Percentiles rank a stretch among this genome's conserved stretches.
phyloP scores from a whole-genome alignment of 2,329 filamentous ascomycete species.

The Aspergillus proliferans region DNA sequence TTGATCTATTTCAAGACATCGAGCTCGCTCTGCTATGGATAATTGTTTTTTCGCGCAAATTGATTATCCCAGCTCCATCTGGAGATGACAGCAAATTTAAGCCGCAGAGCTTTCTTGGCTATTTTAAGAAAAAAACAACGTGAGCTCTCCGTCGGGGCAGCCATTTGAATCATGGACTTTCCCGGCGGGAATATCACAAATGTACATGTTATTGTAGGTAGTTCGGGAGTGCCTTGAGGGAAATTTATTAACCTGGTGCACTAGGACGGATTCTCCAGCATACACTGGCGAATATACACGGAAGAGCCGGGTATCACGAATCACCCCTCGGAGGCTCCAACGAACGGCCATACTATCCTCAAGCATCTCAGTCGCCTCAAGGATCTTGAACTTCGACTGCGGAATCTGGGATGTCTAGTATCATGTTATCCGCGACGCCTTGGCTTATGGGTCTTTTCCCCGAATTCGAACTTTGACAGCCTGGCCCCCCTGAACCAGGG shows the following conservation, averaged over 20 bases:
- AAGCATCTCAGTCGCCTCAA: slow-evolving; percentile 36
- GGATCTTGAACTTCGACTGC: slow-evolving; percentile 30
- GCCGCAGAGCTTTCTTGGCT: slow-evolving; percentile 17
- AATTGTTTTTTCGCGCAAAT: slow-evolving; percentile 7
- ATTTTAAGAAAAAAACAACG: slow-evolving; percentile 19
- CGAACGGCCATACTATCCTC: slow-evolving; percentile 32
- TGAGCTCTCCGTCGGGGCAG: slow-evolving; percentile 18
- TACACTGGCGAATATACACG: slow-evolving; percentile 39
- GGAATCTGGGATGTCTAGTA: slow-evolving; percentile 32
- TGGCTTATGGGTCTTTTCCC: slow-evolving; percentile 37
- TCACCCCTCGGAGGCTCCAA: slow-evolving; percentile 24
- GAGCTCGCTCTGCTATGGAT: slow-evolving; percentile 15
- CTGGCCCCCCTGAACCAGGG: slow-evolving; percentile 20
- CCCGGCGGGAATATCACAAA: slow-evolving; percentile 38
- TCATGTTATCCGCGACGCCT: slow-evolving; percentile 32
- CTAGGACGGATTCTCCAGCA: slow-evolving; percentile 38
- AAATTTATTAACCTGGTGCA: not conserved
- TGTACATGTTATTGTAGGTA: slow-evolving; percentile 36
- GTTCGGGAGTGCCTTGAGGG: not conserved
- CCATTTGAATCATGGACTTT: slow-evolving; percentile 37
- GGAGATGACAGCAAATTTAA: slow-evolving; percentile 31
- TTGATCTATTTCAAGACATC: slow-evolving; percentile 13
- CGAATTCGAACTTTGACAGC: slow-evolving; percentile 32
- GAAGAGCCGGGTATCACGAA: slow-evolving; percentile 28
- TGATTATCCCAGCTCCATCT: slow-evolving; percentile 9